Evolutionary conservation across 148 eudicot genomes (phyloP).

Genomic region (Pouteria glomerata): DNA sequence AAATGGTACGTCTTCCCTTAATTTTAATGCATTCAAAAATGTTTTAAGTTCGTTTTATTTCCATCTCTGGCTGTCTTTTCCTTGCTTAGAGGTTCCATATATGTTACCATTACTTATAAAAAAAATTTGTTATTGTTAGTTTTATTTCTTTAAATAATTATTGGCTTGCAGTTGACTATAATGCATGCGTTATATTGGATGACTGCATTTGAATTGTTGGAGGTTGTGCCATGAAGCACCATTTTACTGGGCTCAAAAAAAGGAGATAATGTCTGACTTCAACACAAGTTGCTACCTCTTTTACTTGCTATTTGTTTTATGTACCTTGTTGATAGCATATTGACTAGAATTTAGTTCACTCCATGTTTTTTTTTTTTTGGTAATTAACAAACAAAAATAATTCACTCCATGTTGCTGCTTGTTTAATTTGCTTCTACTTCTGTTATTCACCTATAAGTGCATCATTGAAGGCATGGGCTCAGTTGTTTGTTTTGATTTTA

Average conservation of each 20-base stretch:
- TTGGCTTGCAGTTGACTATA: not conserved
- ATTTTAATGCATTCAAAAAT: not conserved
- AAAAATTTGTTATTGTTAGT: no score
- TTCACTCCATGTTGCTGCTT: no score
- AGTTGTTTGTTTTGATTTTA: not conserved
- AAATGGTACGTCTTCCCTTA: slow-evolving; percentile 51
- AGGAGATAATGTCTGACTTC: not conserved
- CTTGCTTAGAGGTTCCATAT: not conserved
- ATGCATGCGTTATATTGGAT: not conserved
- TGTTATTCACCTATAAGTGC: not conserved
- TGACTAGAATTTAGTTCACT: no score
- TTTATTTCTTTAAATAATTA: not conserved
- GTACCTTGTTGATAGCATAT: not conserved
- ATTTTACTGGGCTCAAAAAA: not conserved
- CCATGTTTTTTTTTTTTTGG: no score
- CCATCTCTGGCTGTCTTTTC: not conserved
- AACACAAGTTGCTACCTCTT: not conserved
- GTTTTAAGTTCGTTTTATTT: not conserved
- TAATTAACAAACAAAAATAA: no score
- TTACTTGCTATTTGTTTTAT: not conserved
- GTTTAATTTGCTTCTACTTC: no score
- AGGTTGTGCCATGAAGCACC: not conserved
- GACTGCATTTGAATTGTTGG: not conserved
- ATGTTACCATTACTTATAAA: not conserved
- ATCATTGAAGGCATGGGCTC: not conserved